Evolutionary conservation across 306 rosid species (phyloP), one percentile per base, ranked within the genome.

Genomic region (Quillaja saponaria): DNA sequence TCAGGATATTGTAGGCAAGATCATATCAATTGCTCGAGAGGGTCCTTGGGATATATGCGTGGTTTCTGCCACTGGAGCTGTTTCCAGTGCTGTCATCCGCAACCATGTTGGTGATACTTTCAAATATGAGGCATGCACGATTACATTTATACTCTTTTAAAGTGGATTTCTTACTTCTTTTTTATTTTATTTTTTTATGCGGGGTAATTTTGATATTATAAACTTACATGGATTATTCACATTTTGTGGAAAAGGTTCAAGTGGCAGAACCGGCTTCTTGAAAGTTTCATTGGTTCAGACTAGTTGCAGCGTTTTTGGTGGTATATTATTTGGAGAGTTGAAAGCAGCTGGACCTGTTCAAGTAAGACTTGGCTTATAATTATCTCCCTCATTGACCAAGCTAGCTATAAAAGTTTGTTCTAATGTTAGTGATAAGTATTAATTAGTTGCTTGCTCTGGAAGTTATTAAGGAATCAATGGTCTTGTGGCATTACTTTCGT

Each of bases 151-250:
- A 58, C 31, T 19, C 41, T 53, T 50, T 16, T 14, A n/a, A n/a
- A n/a, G 34, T 50, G 13, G 55, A 35, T 31, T 42, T 61, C 34
- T 51, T 18, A 44, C 13, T 6, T 34, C 14, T 41, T 16, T 14
- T 25, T 20, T 46, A 2, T 12, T 39, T n/a, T 55, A 7, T 4
- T 8, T 3, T 41, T 6, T 14, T 58, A 56, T 3, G 71, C 77
- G 85, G 89, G 96, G 95, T 6, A 20, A 4, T 10, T 89, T 80
- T 67, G 85, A 80, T 66, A 86, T 86, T 49, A 13, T 86, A 12
- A 7, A 49, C 0, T 69, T 89, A 6, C 11, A 58, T 20, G 91
- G 95, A 66, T 71, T 85, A 28, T 74, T 40, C 56, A 25, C 73
- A 44, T 62, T 14, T 14, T 3, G 18, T 48, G 42, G 69, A n/a